These are phyloP conservation scores for Fusarium cicatricum DNA, from an alignment of 2,329 filamentous ascomycete species.

Conservation along the genomic window DNA sequence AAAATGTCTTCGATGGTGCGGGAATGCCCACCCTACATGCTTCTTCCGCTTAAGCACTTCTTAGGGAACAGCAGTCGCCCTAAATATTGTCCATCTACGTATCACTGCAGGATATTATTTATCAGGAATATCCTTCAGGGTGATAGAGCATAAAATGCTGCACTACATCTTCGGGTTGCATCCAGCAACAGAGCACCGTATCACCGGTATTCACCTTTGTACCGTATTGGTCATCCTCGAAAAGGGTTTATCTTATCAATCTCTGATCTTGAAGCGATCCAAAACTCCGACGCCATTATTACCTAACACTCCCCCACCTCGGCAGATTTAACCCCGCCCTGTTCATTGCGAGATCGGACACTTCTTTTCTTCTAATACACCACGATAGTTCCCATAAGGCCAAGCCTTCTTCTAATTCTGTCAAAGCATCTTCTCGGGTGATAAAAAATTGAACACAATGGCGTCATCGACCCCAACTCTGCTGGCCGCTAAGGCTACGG, in stretches of 20 bases:
- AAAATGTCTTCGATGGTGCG: too few species aligned
- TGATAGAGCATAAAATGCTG: too few species aligned
- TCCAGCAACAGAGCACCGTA: too few species aligned
- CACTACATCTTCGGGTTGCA: too few species aligned
- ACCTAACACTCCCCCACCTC: conserved; percentile 1
- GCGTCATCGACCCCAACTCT: conserved; percentile 30
- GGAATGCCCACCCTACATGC: too few species aligned
- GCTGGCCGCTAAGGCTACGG: conserved; percentile 36
- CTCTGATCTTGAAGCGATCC: neutral
- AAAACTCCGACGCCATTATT: conserved; percentile 2
- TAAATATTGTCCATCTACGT: too few species aligned
- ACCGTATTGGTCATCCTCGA: too few species aligned
- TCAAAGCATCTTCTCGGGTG: neutral
- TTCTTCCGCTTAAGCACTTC: too few species aligned
- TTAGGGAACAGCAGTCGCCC: too few species aligned
- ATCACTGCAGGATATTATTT: too few species aligned
- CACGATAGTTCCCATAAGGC: neutral
- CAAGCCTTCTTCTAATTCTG: neutral
- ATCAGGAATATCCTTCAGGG: too few species aligned
- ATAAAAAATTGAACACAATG: conserved; percentile 17
- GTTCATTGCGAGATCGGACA: neutral
- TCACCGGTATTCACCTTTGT: too few species aligned
- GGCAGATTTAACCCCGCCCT: neutral
- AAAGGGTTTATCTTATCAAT: neutral
- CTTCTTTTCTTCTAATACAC: neutral